A percentile compares a stretch with the other conserved stretches of the same genome.
Evolutionary conservation across 1,284 basidiomycete species (phyloP).

Genomic region (Marasmius fiardii): DNA sequence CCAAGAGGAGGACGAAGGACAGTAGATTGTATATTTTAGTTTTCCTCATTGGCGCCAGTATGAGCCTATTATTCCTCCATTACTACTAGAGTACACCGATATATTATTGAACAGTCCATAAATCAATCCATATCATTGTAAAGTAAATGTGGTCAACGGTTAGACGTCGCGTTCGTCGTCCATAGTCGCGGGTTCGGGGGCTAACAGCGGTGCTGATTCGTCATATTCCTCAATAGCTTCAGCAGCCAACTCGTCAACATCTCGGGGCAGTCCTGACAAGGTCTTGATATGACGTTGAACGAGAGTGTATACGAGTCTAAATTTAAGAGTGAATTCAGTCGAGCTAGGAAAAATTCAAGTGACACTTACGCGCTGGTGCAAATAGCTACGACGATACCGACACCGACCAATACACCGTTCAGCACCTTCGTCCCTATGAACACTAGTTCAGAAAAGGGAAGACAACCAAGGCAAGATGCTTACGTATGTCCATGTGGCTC

Average conservation of each 20-base stretch:
- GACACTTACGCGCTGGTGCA: slow-evolving; percentile 62
- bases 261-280: slow-evolving; percentile 45
- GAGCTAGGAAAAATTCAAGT: not conserved
- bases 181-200: slow-evolving; percentile 1
- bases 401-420: slow-evolving; percentile 55
- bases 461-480: slow-evolving; percentile 15
- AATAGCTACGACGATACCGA: slow-evolving; percentile 53
- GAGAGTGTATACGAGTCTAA: slow-evolving; percentile 60
- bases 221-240: slow-evolving; percentile 62
- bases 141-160: not conserved
- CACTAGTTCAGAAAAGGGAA: slow-evolving; percentile 7
- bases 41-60: slow-evolving; percentile 83
- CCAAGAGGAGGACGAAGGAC: slow-evolving; percentile 77
- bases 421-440: slow-evolving; percentile 60
- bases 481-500: slow-evolving; percentile 72
- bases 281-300: slow-evolving; percentile 60
- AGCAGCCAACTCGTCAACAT: slow-evolving; percentile 52
- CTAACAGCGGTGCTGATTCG: slow-evolving; percentile 61
- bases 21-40: slow-evolving; percentile 80
- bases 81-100: slow-evolving; percentile 51
- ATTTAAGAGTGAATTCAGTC: slow-evolving; percentile 11
- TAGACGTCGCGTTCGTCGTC: not conserved
- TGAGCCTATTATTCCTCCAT: slow-evolving; percentile 86
- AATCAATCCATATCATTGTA: slow-evolving; percentile 1
- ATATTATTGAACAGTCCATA: not conserved